These are phyloP conservation scores for Diversispora eburnea DNA, from an alignment of 192 early-diverging fungal genomes.

Conservation along the genomic window DNA sequence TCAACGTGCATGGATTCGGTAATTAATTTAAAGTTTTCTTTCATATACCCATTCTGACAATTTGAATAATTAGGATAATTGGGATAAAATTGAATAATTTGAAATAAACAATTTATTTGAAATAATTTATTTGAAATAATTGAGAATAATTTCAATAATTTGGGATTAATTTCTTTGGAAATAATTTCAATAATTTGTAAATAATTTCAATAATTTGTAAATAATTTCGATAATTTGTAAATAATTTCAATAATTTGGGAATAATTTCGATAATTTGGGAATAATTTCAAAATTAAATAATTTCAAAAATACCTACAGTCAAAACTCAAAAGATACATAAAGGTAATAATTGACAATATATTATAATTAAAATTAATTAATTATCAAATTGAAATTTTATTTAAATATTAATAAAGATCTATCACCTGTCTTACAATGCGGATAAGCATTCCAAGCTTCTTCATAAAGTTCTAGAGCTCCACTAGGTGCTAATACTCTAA, in stretches of 20 bases:
- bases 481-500: conserved; percentile 60
- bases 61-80: neutral
- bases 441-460: conserved; percentile 83
- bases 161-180: conserved; percentile 6
- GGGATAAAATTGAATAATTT: conserved; percentile 17
- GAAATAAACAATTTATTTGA: too few relatives aligned
- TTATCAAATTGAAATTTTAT: neutral
- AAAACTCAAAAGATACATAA: conserved; percentile 6
- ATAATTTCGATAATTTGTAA: neutral
- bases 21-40: conserved; percentile 65
- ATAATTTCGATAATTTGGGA: neutral
- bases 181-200: too few relatives aligned
- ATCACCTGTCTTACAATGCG: conserved; percentile 49
- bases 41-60: conserved; percentile 61
- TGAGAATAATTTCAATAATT: too few relatives aligned
- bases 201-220: neutral
- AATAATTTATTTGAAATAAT: too few relatives aligned
- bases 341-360: neutral
- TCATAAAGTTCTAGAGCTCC: conserved; percentile 69
- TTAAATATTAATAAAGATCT: neutral
- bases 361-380: too few relatives aligned
- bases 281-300: neutral
- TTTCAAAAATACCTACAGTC: conserved; percentile 7
- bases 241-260: neutral
- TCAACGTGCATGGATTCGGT: conserved; percentile 72